phyloP scores from a whole-genome alignment of 495 filamentous ascomycete genomes.

The Aspergillus olivimuriae region DNA sequence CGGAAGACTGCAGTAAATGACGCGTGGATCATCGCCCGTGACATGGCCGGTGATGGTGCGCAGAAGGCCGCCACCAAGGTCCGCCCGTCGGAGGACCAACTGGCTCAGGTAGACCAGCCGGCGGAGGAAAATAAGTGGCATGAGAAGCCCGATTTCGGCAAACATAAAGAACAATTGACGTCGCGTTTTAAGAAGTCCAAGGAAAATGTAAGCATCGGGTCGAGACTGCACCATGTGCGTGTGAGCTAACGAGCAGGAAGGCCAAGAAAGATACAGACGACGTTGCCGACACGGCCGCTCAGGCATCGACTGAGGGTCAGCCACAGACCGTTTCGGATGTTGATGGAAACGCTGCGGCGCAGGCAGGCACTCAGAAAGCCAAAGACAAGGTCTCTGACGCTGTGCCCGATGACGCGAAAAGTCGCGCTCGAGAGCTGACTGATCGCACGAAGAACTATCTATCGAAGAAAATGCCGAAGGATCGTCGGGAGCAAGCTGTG shows the following conservation, averaged over 20 bases:
- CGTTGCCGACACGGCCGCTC: constrained; percentile 48
- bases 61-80: constrained; percentile 71
- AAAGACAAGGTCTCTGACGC: constrained; percentile 44
- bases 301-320: constrained; percentile 43
- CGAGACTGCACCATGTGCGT: not conserved
- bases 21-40: constrained; percentile 72
- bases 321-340: constrained; percentile 39
- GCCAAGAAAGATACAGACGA: constrained; percentile 38
- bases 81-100: constrained; percentile 70
- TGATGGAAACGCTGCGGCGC: constrained; percentile 46
- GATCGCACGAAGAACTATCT: constrained; percentile 65
- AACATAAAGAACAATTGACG: constrained; percentile 59
- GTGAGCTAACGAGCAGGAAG: constrained; percentile 8
- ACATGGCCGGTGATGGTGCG: constrained; percentile 87
- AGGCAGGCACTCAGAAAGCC: constrained; percentile 43
- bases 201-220: constrained; percentile 32
- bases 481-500: constrained; percentile 88
- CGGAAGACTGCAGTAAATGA: constrained; percentile 60
- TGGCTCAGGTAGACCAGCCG: constrained; percentile 70
- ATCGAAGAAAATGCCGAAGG: constrained; percentile 77
- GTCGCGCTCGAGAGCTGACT: constrained; percentile 20
- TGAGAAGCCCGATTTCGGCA: constrained; percentile 68
- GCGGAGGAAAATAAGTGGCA: constrained; percentile 93
- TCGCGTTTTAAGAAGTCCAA: constrained; percentile 62
- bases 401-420: constrained; percentile 32